Evolutionary conservation across 345 rosid genomes (phyloP).

Genomic region (Clausena lansium): DNA sequence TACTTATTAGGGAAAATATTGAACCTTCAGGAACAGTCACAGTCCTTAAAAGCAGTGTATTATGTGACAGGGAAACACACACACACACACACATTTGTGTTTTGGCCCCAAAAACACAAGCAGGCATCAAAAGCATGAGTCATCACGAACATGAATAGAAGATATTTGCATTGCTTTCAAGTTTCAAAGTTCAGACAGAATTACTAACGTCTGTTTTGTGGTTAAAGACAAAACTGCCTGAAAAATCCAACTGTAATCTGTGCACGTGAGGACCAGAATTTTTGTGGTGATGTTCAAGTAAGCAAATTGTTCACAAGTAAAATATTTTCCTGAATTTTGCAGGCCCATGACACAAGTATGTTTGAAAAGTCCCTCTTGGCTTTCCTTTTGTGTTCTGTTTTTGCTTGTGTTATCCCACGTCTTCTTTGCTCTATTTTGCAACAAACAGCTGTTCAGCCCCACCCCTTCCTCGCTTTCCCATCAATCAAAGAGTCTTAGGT

Average conservation of each 20-base stretch:
- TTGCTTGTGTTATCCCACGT: slow-evolving; percentile 2
- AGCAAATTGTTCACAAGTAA: slow-evolving; percentile 1
- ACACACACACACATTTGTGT: not conserved
- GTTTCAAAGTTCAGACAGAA: slow-evolving; percentile 3
- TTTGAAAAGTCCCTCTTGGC: slow-evolving; percentile 8
- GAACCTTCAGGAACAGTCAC: not conserved
- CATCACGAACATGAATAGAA: not conserved
- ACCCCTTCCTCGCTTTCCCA: not conserved
- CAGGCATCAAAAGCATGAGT: slow-evolving; percentile 3
- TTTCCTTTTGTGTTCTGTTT: slow-evolving; percentile 10
- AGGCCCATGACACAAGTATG: slow-evolving; percentile 12
- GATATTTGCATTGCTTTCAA: slow-evolving; percentile 10
- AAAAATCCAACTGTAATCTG: slow-evolving; percentile 5
- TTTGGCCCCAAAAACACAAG: not conserved
- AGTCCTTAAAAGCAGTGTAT: not conserved
- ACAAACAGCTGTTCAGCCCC: slow-evolving; percentile 5
- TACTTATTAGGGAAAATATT: not conserved
- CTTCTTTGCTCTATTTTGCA: slow-evolving; percentile 14
- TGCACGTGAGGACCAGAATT: slow-evolving; percentile 17
- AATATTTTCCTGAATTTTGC: slow-evolving; percentile 16
- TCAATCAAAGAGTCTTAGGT: not conserved
- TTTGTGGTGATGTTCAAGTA: not conserved
- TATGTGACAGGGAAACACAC: not conserved
- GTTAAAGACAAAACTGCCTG: not conserved
- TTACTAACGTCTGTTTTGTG: slow-evolving; percentile 4